phyloP scores from a whole-genome alignment of 2,329 filamentous ascomycete species.

The Verticillium tricorpus region DNA sequence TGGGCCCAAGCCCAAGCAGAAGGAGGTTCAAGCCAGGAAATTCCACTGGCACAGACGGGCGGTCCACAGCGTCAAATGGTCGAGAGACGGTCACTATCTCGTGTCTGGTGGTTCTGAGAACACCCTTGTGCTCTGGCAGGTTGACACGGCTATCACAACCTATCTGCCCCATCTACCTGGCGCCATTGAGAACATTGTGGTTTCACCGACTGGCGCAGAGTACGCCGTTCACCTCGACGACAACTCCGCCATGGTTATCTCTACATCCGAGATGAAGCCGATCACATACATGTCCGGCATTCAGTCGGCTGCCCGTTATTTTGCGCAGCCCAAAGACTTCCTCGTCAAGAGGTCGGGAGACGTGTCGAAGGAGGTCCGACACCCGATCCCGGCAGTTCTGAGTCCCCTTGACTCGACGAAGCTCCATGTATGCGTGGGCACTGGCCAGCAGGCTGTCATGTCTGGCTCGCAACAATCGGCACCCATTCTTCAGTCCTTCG shows the following conservation, averaged over 20 bases:
- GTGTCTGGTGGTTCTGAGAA: slow-evolving; percentile 91
- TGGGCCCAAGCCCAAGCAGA: slow-evolving; percentile 33
- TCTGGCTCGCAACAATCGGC: slow-evolving; percentile 44
- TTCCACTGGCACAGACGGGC: slow-evolving; percentile 89
- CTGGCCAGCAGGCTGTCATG: slow-evolving; percentile 52
- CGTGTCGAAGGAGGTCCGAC: slow-evolving; percentile 34
- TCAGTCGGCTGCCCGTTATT: slow-evolving; percentile 57
- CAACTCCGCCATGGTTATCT: slow-evolving; percentile 87
- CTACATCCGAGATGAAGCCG: slow-evolving; percentile 82
- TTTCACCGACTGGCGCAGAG: slow-evolving; percentile 73
- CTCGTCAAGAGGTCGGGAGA: slow-evolving; percentile 49
- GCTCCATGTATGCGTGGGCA: slow-evolving; percentile 64
- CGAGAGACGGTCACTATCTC: slow-evolving; percentile 86
- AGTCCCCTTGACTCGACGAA: slow-evolving; percentile 59
- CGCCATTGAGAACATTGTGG: slow-evolving; percentile 75
- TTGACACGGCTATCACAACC: slow-evolving; percentile 78
- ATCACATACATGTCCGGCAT: slow-evolving; percentile 81
- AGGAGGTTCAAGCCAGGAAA: slow-evolving; percentile 56
- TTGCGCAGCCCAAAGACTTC: slow-evolving; percentile 45
- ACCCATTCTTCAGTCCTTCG: slow-evolving; percentile 75
- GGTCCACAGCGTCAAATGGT: slow-evolving; percentile 86
- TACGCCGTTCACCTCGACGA: slow-evolving; percentile 86
- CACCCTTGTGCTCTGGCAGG: slow-evolving; percentile 86
- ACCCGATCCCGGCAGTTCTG: slow-evolving; percentile 55
- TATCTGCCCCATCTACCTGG: slow-evolving; percentile 88